phyloP scores from a whole-genome alignment of 2,329 filamentous ascomycete species.

The Penicillium sp. region DNA sequence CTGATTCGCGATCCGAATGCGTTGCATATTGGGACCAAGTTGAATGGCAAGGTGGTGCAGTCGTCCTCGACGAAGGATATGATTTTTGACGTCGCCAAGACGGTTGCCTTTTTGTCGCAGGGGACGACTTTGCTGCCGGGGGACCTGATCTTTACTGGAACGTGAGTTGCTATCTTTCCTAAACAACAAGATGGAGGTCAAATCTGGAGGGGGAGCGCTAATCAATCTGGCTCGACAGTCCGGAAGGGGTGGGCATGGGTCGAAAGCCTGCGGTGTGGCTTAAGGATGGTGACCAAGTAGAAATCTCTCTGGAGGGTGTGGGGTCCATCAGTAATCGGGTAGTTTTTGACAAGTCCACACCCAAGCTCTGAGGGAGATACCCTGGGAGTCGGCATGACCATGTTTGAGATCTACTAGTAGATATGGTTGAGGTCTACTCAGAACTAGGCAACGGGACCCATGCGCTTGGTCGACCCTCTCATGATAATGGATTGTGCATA shows the following conservation, averaged over 20 bases:
- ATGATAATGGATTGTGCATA: no score
- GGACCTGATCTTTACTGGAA: conserved; percentile 41
- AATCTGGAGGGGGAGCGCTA: no score
- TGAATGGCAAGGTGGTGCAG: conserved; percentile 48
- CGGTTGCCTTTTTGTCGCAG: conserved; percentile 44
- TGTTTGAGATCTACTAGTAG: not conserved
- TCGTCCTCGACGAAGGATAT: conserved; percentile 45
- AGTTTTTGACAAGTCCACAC: conserved; percentile 36
- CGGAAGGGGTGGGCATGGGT: conserved; percentile 66
- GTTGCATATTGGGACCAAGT: conserved; percentile 40
- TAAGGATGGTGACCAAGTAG: conserved; percentile 63
- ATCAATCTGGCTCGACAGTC: conserved; percentile 35
- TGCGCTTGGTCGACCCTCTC: no score
- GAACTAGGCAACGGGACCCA: no score
- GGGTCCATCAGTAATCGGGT: conserved; percentile 49
- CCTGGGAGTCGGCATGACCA: not conserved
- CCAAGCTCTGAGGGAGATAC: conserved; percentile 31
- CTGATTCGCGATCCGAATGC: conserved; percentile 41
- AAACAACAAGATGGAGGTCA: no score
- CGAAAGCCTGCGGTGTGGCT: conserved; percentile 62
- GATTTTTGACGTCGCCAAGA: conserved; percentile 44
- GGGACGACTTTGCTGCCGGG: conserved; percentile 38
- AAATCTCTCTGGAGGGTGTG: conserved; percentile 61
- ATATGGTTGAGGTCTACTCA: no score
- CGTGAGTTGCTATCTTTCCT: conserved; percentile 29